Conservation (phyloP, 2,329 filamentous ascomycete species). For the Chaetothyriales sp. region DNA sequence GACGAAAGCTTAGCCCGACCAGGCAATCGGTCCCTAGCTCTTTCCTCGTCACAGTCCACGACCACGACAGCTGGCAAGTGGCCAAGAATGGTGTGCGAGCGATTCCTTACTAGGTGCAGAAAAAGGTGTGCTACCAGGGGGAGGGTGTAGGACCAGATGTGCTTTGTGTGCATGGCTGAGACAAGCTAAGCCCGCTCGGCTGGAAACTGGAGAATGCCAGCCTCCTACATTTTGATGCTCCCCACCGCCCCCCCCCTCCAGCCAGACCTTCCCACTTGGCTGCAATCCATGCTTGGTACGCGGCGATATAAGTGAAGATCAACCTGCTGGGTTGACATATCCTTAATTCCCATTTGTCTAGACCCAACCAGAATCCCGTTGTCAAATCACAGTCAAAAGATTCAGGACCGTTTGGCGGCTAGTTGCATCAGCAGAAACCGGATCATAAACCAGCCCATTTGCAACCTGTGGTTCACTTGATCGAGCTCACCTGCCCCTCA, state of each 20-base stretch:
- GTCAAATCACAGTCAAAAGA: neutral
- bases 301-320: neutral
- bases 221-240: neutral
- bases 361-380: neutral
- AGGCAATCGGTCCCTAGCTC: neutral
- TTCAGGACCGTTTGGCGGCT: neutral
- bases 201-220: neutral
- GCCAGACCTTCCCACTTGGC: neutral
- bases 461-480: neutral
- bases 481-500: neutral
- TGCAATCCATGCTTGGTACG: neutral
- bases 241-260: neutral
- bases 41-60: neutral
- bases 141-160: neutral
- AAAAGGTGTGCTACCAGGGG: neutral
- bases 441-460: slow-evolving; percentile 6
- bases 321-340: neutral
- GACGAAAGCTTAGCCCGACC: neutral
- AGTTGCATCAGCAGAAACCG: slow-evolving; percentile 1
- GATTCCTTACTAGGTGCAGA: neutral
- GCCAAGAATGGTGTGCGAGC: neutral
- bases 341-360: neutral
- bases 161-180: neutral
- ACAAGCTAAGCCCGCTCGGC: neutral
- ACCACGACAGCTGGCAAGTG: neutral